These are phyloP conservation scores for Hirsutella minnesotensis DNA, from an alignment of 2,329 filamentous ascomycete genomes.

Conservation along the genomic window DNA sequence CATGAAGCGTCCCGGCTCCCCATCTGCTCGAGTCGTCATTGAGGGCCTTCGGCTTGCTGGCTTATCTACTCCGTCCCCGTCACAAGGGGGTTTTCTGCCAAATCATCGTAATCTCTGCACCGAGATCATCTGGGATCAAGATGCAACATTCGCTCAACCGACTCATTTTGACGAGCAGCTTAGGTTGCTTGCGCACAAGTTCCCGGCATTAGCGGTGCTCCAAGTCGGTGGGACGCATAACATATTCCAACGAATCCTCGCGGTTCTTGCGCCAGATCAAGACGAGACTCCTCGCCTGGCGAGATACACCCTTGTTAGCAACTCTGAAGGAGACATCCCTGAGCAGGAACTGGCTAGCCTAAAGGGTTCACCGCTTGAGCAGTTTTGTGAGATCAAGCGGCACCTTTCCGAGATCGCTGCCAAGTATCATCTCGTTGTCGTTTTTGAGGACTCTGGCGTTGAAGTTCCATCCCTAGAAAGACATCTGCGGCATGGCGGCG, in stretches of 20 bases:
- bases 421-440: constrained; percentile 22
- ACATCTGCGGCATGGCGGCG: constrained; percentile 16
- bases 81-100: constrained; percentile 27
- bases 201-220: constrained; percentile 24
- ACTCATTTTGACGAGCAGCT: constrained; percentile 15
- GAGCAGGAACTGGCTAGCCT: constrained; percentile 4
- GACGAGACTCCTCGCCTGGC: constrained; percentile 20
- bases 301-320: constrained; percentile 18
- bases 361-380: constrained; percentile 7
- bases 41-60: constrained; percentile 31
- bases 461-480: constrained; percentile 8
- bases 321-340: constrained; percentile 1
- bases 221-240: constrained; percentile 21
- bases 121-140: constrained; percentile 34
- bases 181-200: constrained; percentile 24
- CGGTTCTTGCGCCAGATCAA: constrained; percentile 10
- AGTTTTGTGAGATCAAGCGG: constrained; percentile 17
- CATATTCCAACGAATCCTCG: constrained; percentile 13
- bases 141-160: constrained; percentile 15
- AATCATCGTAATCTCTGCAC: constrained; percentile 37
- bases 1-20: constrained; percentile 25
- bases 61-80: constrained; percentile 16
- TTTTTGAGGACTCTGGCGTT: constrained; percentile 7
- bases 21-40: constrained; percentile 26
- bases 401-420: constrained; percentile 11